These are phyloP conservation scores for Trametes meyenii DNA, from an alignment of 768 basidiomycete species.

Conservation along the genomic window DNA sequence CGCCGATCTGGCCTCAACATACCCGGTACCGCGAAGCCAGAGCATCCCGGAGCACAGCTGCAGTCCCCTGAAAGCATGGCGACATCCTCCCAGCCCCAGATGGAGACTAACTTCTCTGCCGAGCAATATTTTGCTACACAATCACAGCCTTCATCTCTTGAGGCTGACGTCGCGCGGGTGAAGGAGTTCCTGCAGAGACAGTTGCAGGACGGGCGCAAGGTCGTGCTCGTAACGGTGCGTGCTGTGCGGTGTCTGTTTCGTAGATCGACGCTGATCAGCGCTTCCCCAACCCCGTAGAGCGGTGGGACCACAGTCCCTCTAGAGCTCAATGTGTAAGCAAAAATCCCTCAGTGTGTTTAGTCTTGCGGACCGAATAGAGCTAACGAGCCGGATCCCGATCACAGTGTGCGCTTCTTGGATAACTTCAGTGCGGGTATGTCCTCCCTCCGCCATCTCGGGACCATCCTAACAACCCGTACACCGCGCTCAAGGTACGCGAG, in stretches of 20 bases:
- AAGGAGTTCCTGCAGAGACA: conserved; percentile 74
- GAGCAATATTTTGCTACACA: conserved; percentile 92
- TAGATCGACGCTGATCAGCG: conserved; percentile 20
- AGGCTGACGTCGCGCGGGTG: conserved; percentile 65
- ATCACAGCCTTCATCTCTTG: conserved; percentile 70
- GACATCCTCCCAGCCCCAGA: conserved; percentile 17
- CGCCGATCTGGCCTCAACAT: neutral
- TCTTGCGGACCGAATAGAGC: conserved; percentile 8
- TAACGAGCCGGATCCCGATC: conserved; percentile 25
- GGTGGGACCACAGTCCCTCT: conserved; percentile 98
- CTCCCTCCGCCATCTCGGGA: neutral
- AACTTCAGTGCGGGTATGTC: conserved; percentile 94
- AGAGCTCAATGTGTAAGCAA: conserved; percentile 96
- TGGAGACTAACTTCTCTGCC: conserved; percentile 64
- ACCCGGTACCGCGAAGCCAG: neutral
- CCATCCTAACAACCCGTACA: conserved; percentile 1
- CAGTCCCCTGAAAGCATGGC: conserved; percentile 4
- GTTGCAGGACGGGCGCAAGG: conserved; percentile 61
- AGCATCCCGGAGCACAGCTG: no score
- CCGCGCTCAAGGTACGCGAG: conserved; percentile 76
- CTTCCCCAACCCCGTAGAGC: conserved; percentile 56
- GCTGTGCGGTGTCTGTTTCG: neutral
- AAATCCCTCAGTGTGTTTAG: neutral
- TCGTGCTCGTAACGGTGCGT: conserved; percentile 93
- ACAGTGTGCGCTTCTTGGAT: conserved; percentile 96